phyloP scores from a whole-genome alignment of 768 basidiomycete genomes.

The Rhizopogon roseolus region DNA sequence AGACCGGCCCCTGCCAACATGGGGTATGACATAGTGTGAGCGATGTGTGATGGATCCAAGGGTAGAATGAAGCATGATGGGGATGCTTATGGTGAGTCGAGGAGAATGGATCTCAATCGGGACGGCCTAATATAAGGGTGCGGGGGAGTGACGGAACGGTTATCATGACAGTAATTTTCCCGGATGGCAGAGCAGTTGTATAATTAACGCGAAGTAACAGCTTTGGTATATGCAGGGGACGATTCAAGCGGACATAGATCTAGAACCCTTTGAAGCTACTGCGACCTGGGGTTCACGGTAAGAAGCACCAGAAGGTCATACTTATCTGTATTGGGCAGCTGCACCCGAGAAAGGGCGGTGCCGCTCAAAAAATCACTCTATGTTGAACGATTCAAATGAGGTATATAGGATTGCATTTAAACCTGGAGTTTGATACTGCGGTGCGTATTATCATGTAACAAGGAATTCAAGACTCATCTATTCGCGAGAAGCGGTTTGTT shows the following conservation, averaged over 20 bases:
- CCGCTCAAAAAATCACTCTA: not conserved
- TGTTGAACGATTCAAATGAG: not conserved
- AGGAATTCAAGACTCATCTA: not conserved
- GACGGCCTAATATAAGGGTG: constrained; percentile 20
- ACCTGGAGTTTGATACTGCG: not conserved
- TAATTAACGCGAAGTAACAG: constrained; percentile 11
- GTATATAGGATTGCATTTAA: not conserved
- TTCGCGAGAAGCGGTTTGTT: not conserved
- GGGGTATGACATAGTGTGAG: constrained; percentile 1
- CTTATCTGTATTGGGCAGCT: constrained; percentile 8
- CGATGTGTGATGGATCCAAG: constrained; percentile 2
- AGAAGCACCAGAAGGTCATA: constrained; percentile 1
- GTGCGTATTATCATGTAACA: not conserved
- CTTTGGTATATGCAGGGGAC: not conserved
- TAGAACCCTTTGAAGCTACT: not conserved
- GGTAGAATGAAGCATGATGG: constrained; percentile 12
- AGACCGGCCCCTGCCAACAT: not conserved
- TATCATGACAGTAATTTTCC: constrained; percentile 11
- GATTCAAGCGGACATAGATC: constrained; percentile 2
- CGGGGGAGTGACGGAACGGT: constrained; percentile 12
- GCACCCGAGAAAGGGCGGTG: constrained; percentile 12
- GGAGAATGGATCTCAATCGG: not conserved
- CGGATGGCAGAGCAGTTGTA: constrained; percentile 11
- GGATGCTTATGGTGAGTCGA: not conserved
- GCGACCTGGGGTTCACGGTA: not conserved